Conservation (phyloP, 192 early-diverging fungal genomes). For the Coemansia sp. region DNA sequence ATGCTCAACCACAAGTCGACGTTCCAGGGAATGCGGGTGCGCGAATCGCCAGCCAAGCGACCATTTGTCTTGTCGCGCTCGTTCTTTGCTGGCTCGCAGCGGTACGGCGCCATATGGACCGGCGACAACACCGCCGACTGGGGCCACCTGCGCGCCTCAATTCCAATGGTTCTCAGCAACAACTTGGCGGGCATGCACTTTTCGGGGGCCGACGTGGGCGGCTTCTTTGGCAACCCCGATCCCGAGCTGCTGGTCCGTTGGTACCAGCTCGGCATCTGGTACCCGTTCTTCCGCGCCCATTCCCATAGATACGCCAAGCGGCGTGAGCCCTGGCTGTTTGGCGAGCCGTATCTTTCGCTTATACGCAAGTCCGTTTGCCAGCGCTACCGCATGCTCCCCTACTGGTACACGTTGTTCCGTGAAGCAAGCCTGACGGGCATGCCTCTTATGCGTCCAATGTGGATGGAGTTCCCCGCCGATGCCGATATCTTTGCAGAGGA, state of each 20-base stretch:
- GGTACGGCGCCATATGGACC: slow-evolving; percentile 97
- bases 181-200: slow-evolving; percentile 85
- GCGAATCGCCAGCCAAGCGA: slow-evolving; percentile 60
- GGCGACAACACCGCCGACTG: slow-evolving; percentile 93
- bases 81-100: slow-evolving; percentile 95
- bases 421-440: slow-evolving; percentile 71
- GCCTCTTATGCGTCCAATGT: slow-evolving; percentile 91
- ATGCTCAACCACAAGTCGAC: slow-evolving; percentile 85
- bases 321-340: slow-evolving; percentile 94
- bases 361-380: slow-evolving; percentile 78
- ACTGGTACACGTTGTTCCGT: slow-evolving; percentile 89
- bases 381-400: slow-evolving; percentile 88
- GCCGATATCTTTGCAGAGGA: slow-evolving; percentile 74
- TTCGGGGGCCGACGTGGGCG: slow-evolving; percentile 92
- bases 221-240: slow-evolving; percentile 96
- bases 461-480: slow-evolving; percentile 83
- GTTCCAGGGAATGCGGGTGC: slow-evolving; percentile 68
- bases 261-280: slow-evolving; percentile 94
- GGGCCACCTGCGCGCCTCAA: slow-evolving; percentile 76
- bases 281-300: slow-evolving; percentile 98
- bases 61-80: slow-evolving; percentile 94
- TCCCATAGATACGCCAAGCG: slow-evolving; percentile 96
- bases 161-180: slow-evolving; percentile 89
- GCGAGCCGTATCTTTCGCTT: slow-evolving; percentile 73
- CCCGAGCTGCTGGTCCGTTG: slow-evolving; percentile 85